A percentile compares a stretch with the other conserved stretches of the same genome.
Evolutionary conservation across 2,329 filamentous ascomycete species (phyloP).

Genomic region (Aspergillus arachidicola): DNA sequence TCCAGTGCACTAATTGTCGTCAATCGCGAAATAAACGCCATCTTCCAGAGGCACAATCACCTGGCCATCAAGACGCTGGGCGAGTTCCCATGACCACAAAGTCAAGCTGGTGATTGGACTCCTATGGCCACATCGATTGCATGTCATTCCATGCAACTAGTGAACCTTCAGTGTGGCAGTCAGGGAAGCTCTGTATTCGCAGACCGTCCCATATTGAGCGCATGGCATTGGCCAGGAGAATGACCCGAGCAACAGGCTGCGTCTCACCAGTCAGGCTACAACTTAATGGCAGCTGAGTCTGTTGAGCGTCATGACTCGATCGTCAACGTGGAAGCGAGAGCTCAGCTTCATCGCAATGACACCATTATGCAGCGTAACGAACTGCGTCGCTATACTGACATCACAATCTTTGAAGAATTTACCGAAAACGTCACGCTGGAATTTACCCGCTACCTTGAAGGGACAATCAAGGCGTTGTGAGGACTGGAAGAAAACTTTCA

Average conservation of each 20-base stretch:
- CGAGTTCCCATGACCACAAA: neutral
- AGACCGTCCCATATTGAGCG: neutral
- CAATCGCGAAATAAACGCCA: neutral
- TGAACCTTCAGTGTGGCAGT: neutral
- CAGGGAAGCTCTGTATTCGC: neutral
- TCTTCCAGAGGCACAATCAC: neutral
- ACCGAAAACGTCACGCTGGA: neutral
- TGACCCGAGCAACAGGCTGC: neutral
- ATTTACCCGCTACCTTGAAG: neutral
- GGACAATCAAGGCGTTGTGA: neutral
- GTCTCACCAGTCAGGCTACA: neutral
- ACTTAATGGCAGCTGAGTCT: neutral
- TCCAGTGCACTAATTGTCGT: neutral
- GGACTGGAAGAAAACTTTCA: neutral
- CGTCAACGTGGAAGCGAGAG: neutral
- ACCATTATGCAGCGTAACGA: neutral
- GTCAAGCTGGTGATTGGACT: neutral
- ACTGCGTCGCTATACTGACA: neutral
- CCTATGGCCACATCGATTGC: neutral
- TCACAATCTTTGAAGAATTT: neutral
- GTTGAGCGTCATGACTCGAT: neutral
- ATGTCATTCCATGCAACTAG: neutral
- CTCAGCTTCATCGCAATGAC: neutral
- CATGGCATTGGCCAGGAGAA: neutral
- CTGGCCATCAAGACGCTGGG: neutral